Base-by-base conservation (phyloP, 2,329 filamentous ascomycete genomes). In the Epichloe sibirici region DNA sequence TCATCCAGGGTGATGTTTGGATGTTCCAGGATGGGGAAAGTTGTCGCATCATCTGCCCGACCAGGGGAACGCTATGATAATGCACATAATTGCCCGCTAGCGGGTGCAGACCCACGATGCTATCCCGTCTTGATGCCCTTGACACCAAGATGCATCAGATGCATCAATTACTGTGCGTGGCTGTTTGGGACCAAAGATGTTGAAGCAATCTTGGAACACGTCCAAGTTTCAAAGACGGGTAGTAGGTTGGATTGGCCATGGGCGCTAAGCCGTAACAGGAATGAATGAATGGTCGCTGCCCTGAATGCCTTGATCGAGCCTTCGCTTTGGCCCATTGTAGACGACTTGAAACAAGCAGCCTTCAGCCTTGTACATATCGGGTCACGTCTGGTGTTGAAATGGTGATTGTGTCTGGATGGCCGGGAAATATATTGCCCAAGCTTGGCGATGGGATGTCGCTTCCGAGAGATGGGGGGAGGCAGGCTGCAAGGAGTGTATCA, bases 171-270 rank as follows among this genome's bases (percentile, higher is more conserved):
- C 31, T 44, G 39, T 43, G 31, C 28, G 50, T 51, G 50, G 45
- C 52, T 45, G 52, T 52, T 51, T 49, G 48, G 53, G 51, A 59
- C 48, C 62, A 59, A 53, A 55, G 56, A 45, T 55, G 60, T 65
- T 74, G 72, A 74, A 66, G 72, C 72, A 74, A 59, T 67, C 60
- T 66, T 75, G 72, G 66, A 70, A 75, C 72, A 70, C 52, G 62
- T 63, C 61, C 57, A 57, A 62, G 72, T 75, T 75, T 75, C 72
- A 71, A 56, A 57, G 53, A 51, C 59, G 54, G 56, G 62, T 58
- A 50, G 62, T 58, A 50, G 17, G 45, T 28, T 34, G 31, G 31
- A 23, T 35, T 45, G 45, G 6, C 15, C n/a, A 31, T 21, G 21
- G 17, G 35, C 48, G 31, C 49, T 56, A 51, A 23, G 28, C 54